phyloP scores from a whole-genome alignment of 1,284 basidiomycete species.

The Marasmius sp. region DNA sequence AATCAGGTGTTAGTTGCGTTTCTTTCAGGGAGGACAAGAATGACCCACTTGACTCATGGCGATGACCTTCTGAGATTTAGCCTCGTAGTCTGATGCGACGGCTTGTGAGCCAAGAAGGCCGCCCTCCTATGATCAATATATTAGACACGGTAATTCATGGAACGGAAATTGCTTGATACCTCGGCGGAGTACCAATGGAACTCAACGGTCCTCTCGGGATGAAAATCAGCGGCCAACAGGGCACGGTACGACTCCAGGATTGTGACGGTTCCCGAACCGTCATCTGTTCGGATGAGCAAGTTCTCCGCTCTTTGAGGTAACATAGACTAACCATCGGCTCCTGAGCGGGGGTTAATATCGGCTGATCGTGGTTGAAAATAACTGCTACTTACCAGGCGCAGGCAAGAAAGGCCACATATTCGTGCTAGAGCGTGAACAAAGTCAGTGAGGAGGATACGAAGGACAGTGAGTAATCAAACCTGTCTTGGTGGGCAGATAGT shows the following conservation, averaged over 20 bases:
- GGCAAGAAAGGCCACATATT: slow-evolving; percentile 88
- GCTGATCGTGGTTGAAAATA: slow-evolving; percentile 10
- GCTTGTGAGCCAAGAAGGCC: slow-evolving; percentile 96
- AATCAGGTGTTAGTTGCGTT: slow-evolving; percentile 1
- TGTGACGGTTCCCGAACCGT: slow-evolving; percentile 89
- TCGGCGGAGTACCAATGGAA: slow-evolving; percentile 98
- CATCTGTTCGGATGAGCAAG: slow-evolving; percentile 52
- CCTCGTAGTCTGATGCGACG: slow-evolving; percentile 79
- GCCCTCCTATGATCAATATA: slow-evolving; percentile 61
- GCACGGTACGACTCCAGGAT: slow-evolving; percentile 89
- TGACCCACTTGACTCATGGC: slow-evolving; percentile 83
- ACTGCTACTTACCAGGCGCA: slow-evolving; percentile 67
- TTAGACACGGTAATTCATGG: neutral
- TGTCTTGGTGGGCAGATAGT: slow-evolving; percentile 90
- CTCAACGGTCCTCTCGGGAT: slow-evolving; percentile 78
- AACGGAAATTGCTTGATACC: slow-evolving; percentile 33
- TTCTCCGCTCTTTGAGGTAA: neutral
- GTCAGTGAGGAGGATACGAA: slow-evolving; percentile 7
- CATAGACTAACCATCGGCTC: slow-evolving; percentile 63
- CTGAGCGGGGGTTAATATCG: slow-evolving; percentile 42
- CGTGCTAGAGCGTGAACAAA: slow-evolving; percentile 46
- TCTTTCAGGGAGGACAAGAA: slow-evolving; percentile 1
- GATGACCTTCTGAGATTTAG: slow-evolving; percentile 63
- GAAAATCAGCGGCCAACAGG: slow-evolving; percentile 78
- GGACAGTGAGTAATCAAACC: slow-evolving; percentile 35